These are phyloP conservation scores for Podospora comata DNA, from an alignment of 495 filamentous ascomycete genomes.

Conservation along the genomic window DNA sequence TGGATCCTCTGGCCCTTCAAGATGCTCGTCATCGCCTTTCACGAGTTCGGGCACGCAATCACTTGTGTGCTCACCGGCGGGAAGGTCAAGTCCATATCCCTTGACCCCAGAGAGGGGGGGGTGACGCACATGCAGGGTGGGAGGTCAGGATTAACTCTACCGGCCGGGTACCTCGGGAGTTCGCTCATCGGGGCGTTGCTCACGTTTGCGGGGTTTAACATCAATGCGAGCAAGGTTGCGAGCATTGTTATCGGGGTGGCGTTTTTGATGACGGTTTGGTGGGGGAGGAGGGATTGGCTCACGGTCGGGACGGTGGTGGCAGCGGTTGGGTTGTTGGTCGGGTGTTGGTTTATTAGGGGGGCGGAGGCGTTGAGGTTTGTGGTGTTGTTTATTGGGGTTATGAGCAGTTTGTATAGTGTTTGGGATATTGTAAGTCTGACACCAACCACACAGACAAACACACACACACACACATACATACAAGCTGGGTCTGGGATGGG, in stretches of 20 bases:
- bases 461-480: too few relatives aligned
- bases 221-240: constrained; percentile 73
- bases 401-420: constrained; percentile 72
- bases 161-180: constrained; percentile 73
- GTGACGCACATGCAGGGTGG: constrained; percentile 81
- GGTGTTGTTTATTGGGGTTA: constrained; percentile 78
- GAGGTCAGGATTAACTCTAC: constrained; percentile 65
- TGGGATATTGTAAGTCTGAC: constrained; percentile 72
- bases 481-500: not conserved
- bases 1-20: constrained; percentile 82
- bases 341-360: constrained; percentile 76
- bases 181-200: constrained; percentile 72
- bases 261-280: constrained; percentile 75
- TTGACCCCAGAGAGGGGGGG: constrained; percentile 66
- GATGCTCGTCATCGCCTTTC: constrained; percentile 85
- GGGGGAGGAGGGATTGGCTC: constrained; percentile 73
- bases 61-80: constrained; percentile 70
- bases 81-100: constrained; percentile 60
- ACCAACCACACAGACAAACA: not conserved
- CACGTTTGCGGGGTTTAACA: constrained; percentile 77
- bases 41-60: constrained; percentile 78
- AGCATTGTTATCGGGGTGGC: constrained; percentile 69
- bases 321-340: constrained; percentile 67
- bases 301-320: constrained; percentile 66
- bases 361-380: constrained; percentile 70